Evolutionary conservation across 2,329 filamentous ascomycete genomes (phyloP).

Genomic region (Penicillium freii): DNA sequence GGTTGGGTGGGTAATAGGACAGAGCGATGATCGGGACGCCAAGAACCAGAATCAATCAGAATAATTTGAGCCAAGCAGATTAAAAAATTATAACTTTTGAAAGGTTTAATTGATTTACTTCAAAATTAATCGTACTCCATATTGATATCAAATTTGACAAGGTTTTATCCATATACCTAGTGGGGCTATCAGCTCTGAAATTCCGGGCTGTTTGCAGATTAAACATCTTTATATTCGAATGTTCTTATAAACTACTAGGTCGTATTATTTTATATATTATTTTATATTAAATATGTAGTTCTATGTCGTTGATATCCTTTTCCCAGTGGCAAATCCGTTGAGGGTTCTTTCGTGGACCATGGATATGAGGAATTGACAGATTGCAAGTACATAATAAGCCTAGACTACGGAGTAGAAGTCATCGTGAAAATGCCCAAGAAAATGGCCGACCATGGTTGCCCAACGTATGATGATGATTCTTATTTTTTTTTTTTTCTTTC

Average conservation of each 20-base stretch:
- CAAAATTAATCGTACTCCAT: not conserved
- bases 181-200: conserved; percentile 2
- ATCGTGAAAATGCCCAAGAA: not conserved
- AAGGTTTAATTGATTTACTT: not conserved
- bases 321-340: conserved; percentile 1
- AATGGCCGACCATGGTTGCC: conserved; percentile 6
- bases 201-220: not conserved
- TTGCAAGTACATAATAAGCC: not conserved
- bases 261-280: no score
- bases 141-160: not conserved
- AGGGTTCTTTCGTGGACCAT: not conserved
- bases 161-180: not conserved
- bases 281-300: no score
- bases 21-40: conserved; percentile 26
- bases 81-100: not conserved
- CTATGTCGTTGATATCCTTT: not conserved
- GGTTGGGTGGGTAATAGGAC: conserved; percentile 17
- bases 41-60: conserved; percentile 5
- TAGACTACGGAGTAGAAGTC: not conserved
- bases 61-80: not conserved
- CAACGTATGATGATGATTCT: not conserved
- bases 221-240: not conserved
- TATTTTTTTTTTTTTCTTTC: not conserved
- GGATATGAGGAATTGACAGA: not conserved
- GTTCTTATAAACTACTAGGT: not conserved